Conservation (phyloP, 345 rosid genomes). For the Linum tenue region DNA sequence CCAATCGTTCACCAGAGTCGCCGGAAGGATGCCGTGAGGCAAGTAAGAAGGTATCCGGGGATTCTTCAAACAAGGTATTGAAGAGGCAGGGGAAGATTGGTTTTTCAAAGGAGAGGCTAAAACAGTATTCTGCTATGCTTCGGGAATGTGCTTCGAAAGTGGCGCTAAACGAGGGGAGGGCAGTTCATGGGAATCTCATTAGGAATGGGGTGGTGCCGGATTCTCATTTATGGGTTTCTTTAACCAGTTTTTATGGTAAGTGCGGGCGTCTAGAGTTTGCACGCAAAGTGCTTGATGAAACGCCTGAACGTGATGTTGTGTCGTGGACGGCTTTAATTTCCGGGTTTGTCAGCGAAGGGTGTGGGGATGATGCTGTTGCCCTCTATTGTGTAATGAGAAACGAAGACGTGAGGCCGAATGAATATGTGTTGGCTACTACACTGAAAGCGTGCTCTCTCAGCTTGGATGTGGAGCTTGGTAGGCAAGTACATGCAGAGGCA, state of each 20-base stretch:
- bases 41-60: neutral
- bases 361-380: neutral
- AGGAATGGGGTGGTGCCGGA: conserved; percentile 23
- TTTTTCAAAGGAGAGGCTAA: neutral
- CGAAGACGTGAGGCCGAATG: neutral
- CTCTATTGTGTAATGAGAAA: neutral
- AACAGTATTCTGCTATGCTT: neutral
- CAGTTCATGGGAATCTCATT: conserved; percentile 6
- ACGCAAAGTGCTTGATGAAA: conserved; percentile 13
- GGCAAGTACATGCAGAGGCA: conserved; percentile 33
- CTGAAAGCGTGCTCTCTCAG: conserved; percentile 38
- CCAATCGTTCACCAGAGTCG: too few relatives aligned
- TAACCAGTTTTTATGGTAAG: conserved; percentile 29
- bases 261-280: conserved; percentile 25
- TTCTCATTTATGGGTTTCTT: conserved; percentile 34
- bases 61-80: neutral
- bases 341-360: neutral
- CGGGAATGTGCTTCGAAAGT: neutral
- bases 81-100: neutral
- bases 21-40: too few relatives aligned
- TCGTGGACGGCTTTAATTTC: conserved; percentile 2
- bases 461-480: conserved; percentile 28
- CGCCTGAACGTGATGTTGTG: neutral
- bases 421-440: neutral
- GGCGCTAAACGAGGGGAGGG: neutral